These are phyloP conservation scores for Pontederia paniculata DNA, from an alignment of 176 grass and related monocot genomes.

Conservation along the genomic window DNA sequence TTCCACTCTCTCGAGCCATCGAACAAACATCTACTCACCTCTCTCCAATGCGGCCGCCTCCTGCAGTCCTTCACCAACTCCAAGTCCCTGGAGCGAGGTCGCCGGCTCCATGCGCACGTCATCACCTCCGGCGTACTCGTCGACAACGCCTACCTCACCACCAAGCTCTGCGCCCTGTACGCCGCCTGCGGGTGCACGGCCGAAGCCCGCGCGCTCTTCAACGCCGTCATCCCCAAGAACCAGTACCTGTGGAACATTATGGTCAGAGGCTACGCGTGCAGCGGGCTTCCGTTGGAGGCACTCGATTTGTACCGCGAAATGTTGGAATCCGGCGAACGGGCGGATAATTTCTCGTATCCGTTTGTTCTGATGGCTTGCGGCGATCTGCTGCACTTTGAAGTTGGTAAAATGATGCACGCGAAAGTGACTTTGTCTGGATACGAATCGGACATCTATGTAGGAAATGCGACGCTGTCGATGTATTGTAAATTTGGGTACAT, in stretches of 20 bases:
- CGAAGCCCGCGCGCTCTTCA: constrained; percentile 4
- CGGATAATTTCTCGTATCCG: constrained; percentile 14
- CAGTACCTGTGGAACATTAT: constrained; percentile 16
- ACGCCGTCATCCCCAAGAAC: constrained; percentile 1
- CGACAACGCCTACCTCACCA: constrained; percentile 15
- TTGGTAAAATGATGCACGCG: constrained; percentile 22
- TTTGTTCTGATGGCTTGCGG: constrained; percentile 21
- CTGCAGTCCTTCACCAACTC: constrained; percentile 16
- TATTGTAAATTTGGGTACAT: constrained; percentile 43
- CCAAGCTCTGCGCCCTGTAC: constrained; percentile 19
- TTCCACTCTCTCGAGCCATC: neutral
- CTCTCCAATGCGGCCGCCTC: constrained; percentile 18
- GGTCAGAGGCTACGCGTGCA: constrained; percentile 12
- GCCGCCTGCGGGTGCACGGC: constrained; percentile 1
- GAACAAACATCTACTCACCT: constrained; percentile 3
- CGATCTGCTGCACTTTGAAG: constrained; percentile 14
- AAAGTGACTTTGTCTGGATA: constrained; percentile 19
- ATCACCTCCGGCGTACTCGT: constrained; percentile 20
- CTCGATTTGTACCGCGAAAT: constrained; percentile 12
- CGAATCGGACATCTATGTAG: constrained; percentile 25
- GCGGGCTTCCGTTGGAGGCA: neutral
- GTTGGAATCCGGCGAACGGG: neutral
- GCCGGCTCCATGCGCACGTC: constrained; percentile 12
- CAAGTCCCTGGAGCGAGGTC: constrained; percentile 6
- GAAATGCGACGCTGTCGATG: constrained; percentile 53